Base-by-base conservation (phyloP, 345 rosid genomes). In the Gossypium ekmanianum region DNA sequence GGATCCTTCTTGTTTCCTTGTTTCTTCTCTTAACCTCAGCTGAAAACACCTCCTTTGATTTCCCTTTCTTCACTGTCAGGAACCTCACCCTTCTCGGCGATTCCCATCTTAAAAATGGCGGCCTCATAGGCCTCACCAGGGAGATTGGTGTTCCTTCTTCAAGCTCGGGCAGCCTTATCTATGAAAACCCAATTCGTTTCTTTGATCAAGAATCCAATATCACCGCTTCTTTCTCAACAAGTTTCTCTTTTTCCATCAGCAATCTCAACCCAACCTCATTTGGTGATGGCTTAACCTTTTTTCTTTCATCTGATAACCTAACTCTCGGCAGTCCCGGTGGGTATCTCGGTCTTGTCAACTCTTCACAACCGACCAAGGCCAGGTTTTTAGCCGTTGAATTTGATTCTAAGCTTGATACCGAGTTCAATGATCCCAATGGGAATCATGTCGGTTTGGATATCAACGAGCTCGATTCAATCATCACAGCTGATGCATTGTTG, bases 41-140 rank as follows among this genome's bases (percentile, higher is more conserved):
- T 8, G 79, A 67, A 34, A 85, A 80, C 44, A 73, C 82, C 2
- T 79, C 83, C 47, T 89, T 96, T 79, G 76, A 84, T 29, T 88
- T 85, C 92, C 78, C 85, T 34, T 83, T 87, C 48, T 84, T 92
- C 81, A 82, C 81, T 52, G 83, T 91, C 81, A 84, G 90, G 3
- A 92, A 90, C 84, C 87, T 96, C 75, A 92, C 98, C 11, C 97
- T 96, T 78, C 94, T 93, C 27, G 99, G 98, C 12, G 97, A 93
- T 71, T 87, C 97, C 69, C 93, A 92, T 68, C 92, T 96, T 79
- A 84, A 88, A 14, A 75, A 87, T 72, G 99, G 98, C 73, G 99
- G 98, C 58, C 87, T 83, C 22, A 74, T 92, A 3, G 97, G 98
- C 52, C 98, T 96, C 83, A 96, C 98, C 1, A 75, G 92, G 7